Percentiles rank a stretch among this genome's conserved stretches.
phyloP scores from a whole-genome alignment of 2,329 filamentous ascomycete genomes.

The Rasamsonia emersonii region DNA sequence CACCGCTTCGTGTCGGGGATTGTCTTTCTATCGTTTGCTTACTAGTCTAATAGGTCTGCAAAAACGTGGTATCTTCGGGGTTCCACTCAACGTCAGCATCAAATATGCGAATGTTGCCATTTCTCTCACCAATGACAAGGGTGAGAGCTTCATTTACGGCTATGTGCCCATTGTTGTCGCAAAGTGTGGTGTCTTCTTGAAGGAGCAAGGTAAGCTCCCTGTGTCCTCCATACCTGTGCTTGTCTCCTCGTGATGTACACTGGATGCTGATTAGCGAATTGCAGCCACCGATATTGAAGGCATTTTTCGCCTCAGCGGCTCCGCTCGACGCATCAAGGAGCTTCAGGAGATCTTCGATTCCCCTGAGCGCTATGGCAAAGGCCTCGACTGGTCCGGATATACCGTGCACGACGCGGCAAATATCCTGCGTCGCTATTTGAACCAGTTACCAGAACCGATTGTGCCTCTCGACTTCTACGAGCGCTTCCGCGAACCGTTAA shows the following conservation, averaged over 20 bases:
- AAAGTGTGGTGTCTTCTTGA: constrained; percentile 93
- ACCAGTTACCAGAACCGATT: constrained; percentile 92
- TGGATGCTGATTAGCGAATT: constrained; percentile 16
- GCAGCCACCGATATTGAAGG: constrained; percentile 88
- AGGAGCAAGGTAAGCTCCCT: constrained; percentile 74
- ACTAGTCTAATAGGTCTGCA: constrained; percentile 23
- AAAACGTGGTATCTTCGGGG: constrained; percentile 78
- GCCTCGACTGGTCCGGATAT: constrained; percentile 92
- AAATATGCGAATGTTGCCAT: constrained; percentile 97
- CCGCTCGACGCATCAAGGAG: constrained; percentile 97
- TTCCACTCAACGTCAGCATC: constrained; percentile 88
- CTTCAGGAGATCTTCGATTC: constrained; percentile 87
- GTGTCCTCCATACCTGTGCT: constrained; percentile 3
- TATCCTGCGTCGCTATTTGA: constrained; percentile 88
- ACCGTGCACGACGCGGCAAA: constrained; percentile 98
- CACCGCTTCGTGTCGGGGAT: neutral
- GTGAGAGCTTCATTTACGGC: constrained; percentile 94
- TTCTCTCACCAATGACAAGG: constrained; percentile 83
- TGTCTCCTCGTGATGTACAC: neutral
- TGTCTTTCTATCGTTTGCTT: constrained; percentile 1
- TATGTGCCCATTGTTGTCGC: constrained; percentile 98
- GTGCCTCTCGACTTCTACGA: constrained; percentile 92
- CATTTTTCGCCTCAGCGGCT: constrained; percentile 92
- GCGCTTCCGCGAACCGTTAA: constrained; percentile 76
- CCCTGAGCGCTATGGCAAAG: constrained; percentile 91